phyloP scores from a whole-genome alignment of 805 yeast species.

The Saccharomycopsis oosterbeekiorum region DNA sequence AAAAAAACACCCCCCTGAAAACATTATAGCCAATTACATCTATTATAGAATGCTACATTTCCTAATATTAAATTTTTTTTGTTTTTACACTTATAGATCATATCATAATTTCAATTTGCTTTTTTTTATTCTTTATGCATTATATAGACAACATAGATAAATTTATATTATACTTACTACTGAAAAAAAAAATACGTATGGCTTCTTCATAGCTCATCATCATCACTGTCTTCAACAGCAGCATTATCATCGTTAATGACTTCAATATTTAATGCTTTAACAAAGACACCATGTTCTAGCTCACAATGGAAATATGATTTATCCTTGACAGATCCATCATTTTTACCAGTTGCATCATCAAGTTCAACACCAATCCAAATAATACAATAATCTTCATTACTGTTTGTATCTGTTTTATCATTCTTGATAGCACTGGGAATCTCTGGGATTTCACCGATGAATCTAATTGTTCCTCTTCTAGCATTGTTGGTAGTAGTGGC shows the following conservation, averaged over 20 bases:
- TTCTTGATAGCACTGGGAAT: conserved; percentile 34
- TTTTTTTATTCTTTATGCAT: not conserved
- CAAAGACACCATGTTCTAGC: conserved; percentile 63
- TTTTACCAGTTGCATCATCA: conserved; percentile 80
- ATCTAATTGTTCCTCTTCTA: conserved; percentile 64
- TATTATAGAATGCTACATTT: not conserved
- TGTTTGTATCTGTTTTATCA: not conserved
- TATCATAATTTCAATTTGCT: not conserved
- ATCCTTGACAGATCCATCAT: conserved; percentile 68
- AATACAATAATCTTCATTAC: conserved; percentile 20
- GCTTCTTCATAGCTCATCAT: conserved; percentile 26
- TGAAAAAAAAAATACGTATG: not conserved
- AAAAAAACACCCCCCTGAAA: not conserved
- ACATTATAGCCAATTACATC: not conserved
- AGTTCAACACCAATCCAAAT: conserved; percentile 81
- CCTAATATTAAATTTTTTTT: not conserved
- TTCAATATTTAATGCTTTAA: conserved; percentile 58
- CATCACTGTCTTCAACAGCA: conserved; percentile 33
- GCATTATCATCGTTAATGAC: conserved; percentile 56
- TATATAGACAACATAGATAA: not conserved
- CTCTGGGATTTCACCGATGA: conserved; percentile 56
- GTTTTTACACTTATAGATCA: not conserved
- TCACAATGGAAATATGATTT: conserved; percentile 46
- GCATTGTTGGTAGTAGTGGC: conserved; percentile 35
- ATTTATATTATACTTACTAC: not conserved